Evolutionary conservation across 108 stramenopile genomes (phyloP).

Genomic region (Cyclostephanos tholiformis): DNA sequence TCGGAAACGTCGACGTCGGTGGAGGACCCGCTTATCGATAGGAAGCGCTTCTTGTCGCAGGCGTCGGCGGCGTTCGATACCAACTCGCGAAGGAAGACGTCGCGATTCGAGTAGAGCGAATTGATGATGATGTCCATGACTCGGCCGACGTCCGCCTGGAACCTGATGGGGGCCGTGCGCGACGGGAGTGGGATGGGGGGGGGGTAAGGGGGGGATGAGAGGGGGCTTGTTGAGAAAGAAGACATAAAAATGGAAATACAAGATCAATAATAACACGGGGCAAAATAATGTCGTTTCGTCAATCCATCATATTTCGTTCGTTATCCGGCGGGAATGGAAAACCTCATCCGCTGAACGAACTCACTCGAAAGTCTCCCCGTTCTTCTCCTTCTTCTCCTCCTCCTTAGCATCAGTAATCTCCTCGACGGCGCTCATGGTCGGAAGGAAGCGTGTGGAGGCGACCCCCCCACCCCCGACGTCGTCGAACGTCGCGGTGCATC

Average conservation of each 20-base stretch:
- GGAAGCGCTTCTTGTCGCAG: slow-evolving; percentile 99
- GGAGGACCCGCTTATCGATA: slow-evolving; percentile 63
- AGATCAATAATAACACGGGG: no score
- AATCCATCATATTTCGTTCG: no score
- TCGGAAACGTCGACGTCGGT: slow-evolving; percentile 30
- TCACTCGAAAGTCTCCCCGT: slow-evolving; percentile 74
- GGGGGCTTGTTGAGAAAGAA: neutral
- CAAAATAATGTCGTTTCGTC: no score
- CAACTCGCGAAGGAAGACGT: slow-evolving; percentile 84
- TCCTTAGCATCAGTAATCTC: slow-evolving; percentile 35
- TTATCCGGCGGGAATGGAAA: no score
- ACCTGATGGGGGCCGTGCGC: no score
- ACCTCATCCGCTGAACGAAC: slow-evolving; percentile 9
- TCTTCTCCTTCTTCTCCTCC: slow-evolving; percentile 30
- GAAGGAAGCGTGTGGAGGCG: slow-evolving; percentile 3
- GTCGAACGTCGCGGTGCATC: no score
- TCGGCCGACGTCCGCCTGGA: slow-evolving; percentile 92
- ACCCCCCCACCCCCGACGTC: no score
- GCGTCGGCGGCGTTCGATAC: slow-evolving; percentile 95
- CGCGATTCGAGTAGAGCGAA: slow-evolving; percentile 91
- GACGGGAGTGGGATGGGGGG: no score
- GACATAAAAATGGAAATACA: no score
- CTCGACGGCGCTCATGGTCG: slow-evolving; percentile 23
- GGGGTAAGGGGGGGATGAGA: neutral
- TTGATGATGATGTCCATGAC: slow-evolving; percentile 99